A percentile compares a stretch with the other conserved stretches of the same genome.
phyloP scores from a whole-genome alignment of 2,329 filamentous ascomycete species.

The Penicillium sp. region DNA sequence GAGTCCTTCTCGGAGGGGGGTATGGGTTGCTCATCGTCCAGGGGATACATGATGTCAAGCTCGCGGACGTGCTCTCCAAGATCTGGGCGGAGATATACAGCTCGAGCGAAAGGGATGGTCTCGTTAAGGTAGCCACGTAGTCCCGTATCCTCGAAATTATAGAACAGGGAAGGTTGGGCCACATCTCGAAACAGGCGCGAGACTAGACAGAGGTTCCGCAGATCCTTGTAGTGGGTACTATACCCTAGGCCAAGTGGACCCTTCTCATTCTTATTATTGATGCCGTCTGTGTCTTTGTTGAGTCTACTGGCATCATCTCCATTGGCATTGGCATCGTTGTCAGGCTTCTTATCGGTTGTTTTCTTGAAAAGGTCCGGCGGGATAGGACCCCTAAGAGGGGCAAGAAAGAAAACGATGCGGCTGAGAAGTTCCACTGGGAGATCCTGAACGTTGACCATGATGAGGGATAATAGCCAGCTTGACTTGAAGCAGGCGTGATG shows the following conservation, averaged over 20 bases:
- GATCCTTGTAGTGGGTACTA: background rate
- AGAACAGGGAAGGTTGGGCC: background rate
- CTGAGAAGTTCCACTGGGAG: background rate
- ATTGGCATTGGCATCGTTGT: background rate
- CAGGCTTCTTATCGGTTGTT: background rate
- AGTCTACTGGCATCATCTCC: background rate
- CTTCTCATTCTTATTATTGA: background rate
- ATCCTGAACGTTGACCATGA: background rate
- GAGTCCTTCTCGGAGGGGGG: background rate
- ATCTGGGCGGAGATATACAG: background rate
- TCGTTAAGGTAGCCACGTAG: background rate
- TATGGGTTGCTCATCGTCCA: background rate
- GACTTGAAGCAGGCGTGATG: background rate
- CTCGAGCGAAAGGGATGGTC: background rate
- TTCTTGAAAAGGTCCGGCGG: background rate
- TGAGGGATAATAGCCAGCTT: background rate
- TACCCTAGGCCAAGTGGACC: background rate
- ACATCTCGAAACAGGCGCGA: background rate
- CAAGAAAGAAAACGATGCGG: background rate
- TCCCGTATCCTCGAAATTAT: background rate
- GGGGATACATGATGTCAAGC: background rate
- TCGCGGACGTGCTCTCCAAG: background rate
- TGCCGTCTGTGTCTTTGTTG: background rate
- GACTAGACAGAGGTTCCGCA: background rate
- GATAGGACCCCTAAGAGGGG: background rate